These are phyloP conservation scores for Sechiopsis laciniata DNA, from an alignment of 306 rosid species.

Conservation along the genomic window DNA sequence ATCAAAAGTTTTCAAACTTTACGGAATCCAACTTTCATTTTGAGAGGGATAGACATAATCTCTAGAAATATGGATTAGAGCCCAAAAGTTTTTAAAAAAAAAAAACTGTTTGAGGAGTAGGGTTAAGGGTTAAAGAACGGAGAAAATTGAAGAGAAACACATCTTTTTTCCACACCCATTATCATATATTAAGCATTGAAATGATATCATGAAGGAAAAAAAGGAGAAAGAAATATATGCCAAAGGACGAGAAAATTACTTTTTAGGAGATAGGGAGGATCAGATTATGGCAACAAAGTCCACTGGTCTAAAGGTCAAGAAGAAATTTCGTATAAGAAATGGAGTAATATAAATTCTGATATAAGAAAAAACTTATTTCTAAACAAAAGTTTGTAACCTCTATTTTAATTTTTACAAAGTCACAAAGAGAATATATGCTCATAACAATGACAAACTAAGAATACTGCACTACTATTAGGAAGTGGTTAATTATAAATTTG, in stretches of 20 bases:
- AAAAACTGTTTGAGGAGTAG: background rate
- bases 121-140: conserved; percentile 1
- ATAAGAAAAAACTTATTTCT: no score
- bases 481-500: no score
- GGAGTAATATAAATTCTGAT: no score
- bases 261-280: conserved; percentile 44
- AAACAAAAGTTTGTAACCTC: no score
- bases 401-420: no score
- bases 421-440: no score
- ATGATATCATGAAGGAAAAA: conserved; percentile 6
- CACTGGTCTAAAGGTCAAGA: conserved; percentile 27
- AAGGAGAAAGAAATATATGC: conserved; percentile 11
- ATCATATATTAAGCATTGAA: background rate
- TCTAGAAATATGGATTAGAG: conserved; percentile 16
- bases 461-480: no score
- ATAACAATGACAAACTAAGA: no score
- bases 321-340: no score
- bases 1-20: background rate
- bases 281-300: conserved; percentile 53
- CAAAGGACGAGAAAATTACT: conserved; percentile 41
- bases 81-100: background rate
- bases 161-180: background rate
- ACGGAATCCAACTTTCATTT: conserved; percentile 12
- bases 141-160: background rate
- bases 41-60: background rate